A percentile compares a stretch with the other conserved stretches of the same genome.
Conservation (phyloP, 352 stramenopile species). For the Phytophthora colocasiae region DNA sequence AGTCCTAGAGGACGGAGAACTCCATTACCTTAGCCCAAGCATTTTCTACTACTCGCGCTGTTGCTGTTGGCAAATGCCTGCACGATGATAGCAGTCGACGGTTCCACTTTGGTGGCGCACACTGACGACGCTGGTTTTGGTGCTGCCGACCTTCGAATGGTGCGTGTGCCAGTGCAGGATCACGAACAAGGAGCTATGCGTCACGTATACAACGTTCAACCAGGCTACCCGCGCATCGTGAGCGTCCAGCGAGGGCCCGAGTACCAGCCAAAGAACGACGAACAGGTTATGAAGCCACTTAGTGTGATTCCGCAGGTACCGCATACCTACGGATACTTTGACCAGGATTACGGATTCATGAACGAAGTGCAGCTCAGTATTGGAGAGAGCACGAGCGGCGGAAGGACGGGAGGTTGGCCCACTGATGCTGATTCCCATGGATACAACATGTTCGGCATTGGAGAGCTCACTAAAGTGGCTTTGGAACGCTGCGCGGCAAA, state of each 20-base stretch:
- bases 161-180: conserved; percentile 91
- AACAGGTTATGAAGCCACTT: conserved; percentile 66
- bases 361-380: conserved; percentile 96
- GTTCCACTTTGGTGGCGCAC: conserved; percentile 90
- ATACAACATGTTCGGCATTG: conserved; percentile 92
- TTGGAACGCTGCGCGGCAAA: conserved; percentile 92
- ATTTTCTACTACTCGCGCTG: conserved; percentile 20
- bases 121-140: conserved; percentile 86
- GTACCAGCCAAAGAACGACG: conserved; percentile 58
- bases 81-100: conserved; percentile 90
- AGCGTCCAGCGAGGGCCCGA: conserved; percentile 68
- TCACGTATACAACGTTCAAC: conserved; percentile 73
- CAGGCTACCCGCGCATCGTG: conserved; percentile 80
- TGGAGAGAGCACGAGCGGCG: conserved; percentile 93
- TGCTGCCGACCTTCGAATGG: conserved; percentile 90
- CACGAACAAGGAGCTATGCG: conserved; percentile 50
- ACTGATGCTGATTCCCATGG: conserved; percentile 63
- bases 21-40: neutral
- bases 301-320: conserved; percentile 89
- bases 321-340: conserved; percentile 94
- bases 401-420: conserved; percentile 79
- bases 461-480: conserved; percentile 90
- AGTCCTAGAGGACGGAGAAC: too few relatives aligned
- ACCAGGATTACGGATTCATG: conserved; percentile 95
- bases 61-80: conserved; percentile 49